Conservation (phyloP, 495 filamentous ascomycete genomes). For the Pyronema omphalodes region DNA sequence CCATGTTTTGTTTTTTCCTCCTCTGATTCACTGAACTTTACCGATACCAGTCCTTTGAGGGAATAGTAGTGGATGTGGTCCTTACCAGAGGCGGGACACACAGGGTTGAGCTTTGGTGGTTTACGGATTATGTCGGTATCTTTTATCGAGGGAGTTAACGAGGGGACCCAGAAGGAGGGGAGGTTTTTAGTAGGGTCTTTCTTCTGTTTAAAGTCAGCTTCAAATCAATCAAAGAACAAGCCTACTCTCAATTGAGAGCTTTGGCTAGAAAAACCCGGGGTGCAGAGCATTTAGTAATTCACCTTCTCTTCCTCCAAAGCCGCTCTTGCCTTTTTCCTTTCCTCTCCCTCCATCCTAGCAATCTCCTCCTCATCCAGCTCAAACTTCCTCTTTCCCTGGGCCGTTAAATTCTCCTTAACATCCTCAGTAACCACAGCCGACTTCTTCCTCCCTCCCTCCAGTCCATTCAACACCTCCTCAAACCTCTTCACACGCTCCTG, state of each 20-base stretch:
- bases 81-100: slow-evolving; percentile 61
- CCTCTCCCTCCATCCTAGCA: slow-evolving; percentile 46
- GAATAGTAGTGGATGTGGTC: slow-evolving; percentile 57
- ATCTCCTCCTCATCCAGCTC: slow-evolving; percentile 70
- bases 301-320: slow-evolving; percentile 62
- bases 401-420: slow-evolving; percentile 9
- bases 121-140: slow-evolving; percentile 35
- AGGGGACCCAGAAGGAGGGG: slow-evolving; percentile 88
- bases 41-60: slow-evolving; percentile 59
- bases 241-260: not conserved
- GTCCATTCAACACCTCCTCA: slow-evolving; percentile 48
- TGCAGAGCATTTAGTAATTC: slow-evolving; percentile 1
- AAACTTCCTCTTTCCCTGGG: slow-evolving; percentile 49
- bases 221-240: too few species aligned
- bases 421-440: slow-evolving; percentile 29
- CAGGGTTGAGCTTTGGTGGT: slow-evolving; percentile 48
- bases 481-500: slow-evolving; percentile 42
- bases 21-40: slow-evolving; percentile 64
- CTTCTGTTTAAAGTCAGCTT: not conserved
- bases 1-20: slow-evolving; percentile 34
- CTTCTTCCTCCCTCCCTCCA: slow-evolving; percentile 34
- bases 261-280: not conserved
- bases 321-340: slow-evolving; percentile 46
- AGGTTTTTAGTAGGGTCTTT: slow-evolving; percentile 50
- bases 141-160: slow-evolving; percentile 50